Base-by-base conservation (phyloP, 163 green algal genomes). In the Scenedesmus sp. region DNA sequence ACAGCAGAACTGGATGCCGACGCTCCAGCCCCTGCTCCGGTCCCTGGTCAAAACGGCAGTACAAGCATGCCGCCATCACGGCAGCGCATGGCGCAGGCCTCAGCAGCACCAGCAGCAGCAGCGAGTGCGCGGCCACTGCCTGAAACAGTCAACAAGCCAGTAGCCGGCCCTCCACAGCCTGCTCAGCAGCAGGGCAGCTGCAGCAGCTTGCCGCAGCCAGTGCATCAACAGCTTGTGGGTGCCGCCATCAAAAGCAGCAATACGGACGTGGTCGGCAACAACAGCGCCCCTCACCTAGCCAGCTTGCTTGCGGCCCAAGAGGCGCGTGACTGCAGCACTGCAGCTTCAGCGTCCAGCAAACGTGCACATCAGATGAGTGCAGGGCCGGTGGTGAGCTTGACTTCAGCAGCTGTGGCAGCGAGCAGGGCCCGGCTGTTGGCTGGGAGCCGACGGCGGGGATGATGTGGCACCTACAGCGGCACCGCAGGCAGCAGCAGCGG, bases 401-500 rank as follows among this genome's bases (percentile, higher is more conserved):
- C 65, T n/a, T 86, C 81, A 72, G 81, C 81, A 72, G 81, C 81
- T 68, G 81, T 86, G 81, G 81, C 81, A 30, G 81, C 81, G 22
- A 86, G 81, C 46, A 40, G 81, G 30, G 81, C 81, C 4, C 44
- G 81, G 49, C 81, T 86, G 22, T 56, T 86, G 30, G 81, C 81
- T 86, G 46, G 81, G 81, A 35, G 81, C 42, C 40, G 42, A 85
- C 24, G 44, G 24, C 12, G 18, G 4, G 5, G 65, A 76, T 16
- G 65, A 76, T n/a, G 30, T 40, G 65, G 7, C 65, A 18, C 65
- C 65, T 76, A 30, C 65, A 18, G 30, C 6, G 18, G 65, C 65
- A 76, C 65, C 26, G 30, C 65, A 76, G 30, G 65, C 30, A 76
- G 65, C 65, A 76, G 65, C 65, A 20, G 30, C 30, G 18, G 30